Evolutionary conservation across 306 rosid species (phyloP).

Genomic region (Trifolium fragiferum): DNA sequence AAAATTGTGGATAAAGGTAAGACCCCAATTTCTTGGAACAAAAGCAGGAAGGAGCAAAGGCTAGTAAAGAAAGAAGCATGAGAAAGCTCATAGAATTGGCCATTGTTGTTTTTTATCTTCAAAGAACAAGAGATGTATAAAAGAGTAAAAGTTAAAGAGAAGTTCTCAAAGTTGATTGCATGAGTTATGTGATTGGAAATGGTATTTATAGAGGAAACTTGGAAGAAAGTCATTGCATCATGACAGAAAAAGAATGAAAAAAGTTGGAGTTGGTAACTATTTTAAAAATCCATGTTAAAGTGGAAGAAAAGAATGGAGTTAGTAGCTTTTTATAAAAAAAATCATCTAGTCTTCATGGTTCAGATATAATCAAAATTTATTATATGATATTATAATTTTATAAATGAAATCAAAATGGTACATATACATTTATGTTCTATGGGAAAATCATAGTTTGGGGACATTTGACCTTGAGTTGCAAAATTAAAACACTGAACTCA

Average conservation of each 20-base stretch:
- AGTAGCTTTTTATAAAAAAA: constrained; percentile 40
- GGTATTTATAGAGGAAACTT: constrained; percentile 56
- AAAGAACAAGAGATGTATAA: constrained; percentile 26
- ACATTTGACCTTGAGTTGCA: too few species aligned
- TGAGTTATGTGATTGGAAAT: constrained; percentile 35
- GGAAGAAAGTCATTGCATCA: constrained; percentile 14
- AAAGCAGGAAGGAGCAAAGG: constrained; percentile 63
- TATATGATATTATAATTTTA: neutral
- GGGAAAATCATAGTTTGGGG: constrained; percentile 1
- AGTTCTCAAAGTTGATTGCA: constrained; percentile 30
- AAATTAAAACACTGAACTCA: neutral
- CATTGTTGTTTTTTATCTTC: constrained; percentile 50
- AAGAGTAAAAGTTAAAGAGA: constrained; percentile 33
- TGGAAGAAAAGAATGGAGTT: constrained; percentile 41
- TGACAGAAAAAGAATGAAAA: constrained; percentile 7
- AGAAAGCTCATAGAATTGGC: constrained; percentile 49
- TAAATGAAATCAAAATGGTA: neutral
- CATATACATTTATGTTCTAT: neutral
- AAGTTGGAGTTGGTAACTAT: constrained; percentile 65
- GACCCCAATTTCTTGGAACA: constrained; percentile 50
- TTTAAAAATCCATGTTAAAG: constrained; percentile 27
- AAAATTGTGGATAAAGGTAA: constrained; percentile 81
- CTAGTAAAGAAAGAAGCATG: constrained; percentile 61
- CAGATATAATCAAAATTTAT: constrained; percentile 27
- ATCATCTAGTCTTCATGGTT: constrained; percentile 2